phyloP scores from a whole-genome alignment of 371 early-diverging fungal species.

The Catenaria anguillulae region DNA sequence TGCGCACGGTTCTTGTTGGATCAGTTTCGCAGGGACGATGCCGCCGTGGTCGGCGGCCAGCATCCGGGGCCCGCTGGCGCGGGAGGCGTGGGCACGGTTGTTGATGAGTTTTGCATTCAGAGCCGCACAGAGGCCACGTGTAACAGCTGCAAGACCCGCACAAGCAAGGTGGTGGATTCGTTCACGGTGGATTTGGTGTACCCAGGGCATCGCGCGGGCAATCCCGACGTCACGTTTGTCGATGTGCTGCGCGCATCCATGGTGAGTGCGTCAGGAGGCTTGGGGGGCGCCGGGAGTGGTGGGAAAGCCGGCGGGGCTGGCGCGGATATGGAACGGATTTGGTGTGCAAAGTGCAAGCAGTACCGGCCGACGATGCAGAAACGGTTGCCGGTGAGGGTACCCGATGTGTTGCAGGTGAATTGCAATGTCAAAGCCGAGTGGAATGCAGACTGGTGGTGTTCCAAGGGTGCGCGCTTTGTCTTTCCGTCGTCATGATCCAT shows the following conservation, averaged over 20 bases:
- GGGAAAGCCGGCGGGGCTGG: too few species aligned
- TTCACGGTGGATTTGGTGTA: neutral
- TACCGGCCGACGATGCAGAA: neutral
- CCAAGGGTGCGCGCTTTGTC: neutral
- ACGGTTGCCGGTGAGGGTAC: neutral
- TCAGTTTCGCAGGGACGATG: constrained; percentile 61
- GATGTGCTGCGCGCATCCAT: neutral
- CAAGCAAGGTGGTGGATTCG: neutral
- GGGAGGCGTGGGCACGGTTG: too few species aligned
- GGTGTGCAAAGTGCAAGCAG: neutral
- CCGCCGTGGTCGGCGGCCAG: neutral
- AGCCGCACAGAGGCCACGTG: neutral
- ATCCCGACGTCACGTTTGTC: neutral
- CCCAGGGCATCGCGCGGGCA: neutral
- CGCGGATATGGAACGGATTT: neutral
- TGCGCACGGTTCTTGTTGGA: constrained; percentile 80
- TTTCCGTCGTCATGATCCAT: too few species aligned
- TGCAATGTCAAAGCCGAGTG: neutral
- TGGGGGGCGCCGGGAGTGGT: too few species aligned
- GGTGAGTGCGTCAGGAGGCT: too few species aligned
- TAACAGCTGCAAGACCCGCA: neutral
- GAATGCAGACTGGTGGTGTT: neutral
- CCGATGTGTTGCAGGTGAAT: neutral
- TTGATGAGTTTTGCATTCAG: neutral
- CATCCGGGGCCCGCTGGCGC: too few species aligned